phyloP scores from a whole-genome alignment of 2,329 filamentous ascomycete species.

The Colletotrichum cordylinicola region DNA sequence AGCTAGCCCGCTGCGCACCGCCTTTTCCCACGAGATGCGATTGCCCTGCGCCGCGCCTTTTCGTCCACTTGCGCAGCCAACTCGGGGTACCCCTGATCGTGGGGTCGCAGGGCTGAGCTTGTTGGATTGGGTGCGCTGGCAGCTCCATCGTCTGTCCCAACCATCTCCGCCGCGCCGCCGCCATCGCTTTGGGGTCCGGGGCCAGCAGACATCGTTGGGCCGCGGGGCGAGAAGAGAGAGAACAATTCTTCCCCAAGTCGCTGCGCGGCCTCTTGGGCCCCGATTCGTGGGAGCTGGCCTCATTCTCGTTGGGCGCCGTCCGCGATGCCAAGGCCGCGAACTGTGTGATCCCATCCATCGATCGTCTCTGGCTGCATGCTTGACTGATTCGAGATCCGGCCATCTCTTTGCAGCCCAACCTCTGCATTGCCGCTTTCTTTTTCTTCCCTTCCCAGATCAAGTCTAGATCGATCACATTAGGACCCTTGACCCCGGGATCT shows the following conservation, averaged over 20 bases:
- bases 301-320: background rate
- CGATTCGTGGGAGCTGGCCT: background rate
- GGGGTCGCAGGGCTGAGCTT: slow-evolving; percentile 25
- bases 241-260: background rate
- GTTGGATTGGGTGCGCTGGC: slow-evolving; percentile 25
- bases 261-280: background rate
- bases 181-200: background rate
- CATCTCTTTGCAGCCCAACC: background rate
- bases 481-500: background rate
- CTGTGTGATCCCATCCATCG: background rate
- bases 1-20: background rate
- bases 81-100: slow-evolving; percentile 17
- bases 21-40: background rate
- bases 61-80: background rate
- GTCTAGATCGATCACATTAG: background rate
- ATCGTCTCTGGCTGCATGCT: background rate
- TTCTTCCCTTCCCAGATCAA: background rate
- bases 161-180: background rate
- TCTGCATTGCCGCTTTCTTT: background rate
- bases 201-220: background rate
- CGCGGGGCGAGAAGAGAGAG: background rate
- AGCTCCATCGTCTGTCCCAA: slow-evolving; percentile 13
- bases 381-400: background rate
- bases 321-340: slow-evolving; percentile 6
- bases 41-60: background rate